phyloP scores from a whole-genome alignment of 2,329 filamentous ascomycete genomes.

The Sarocladium kiliense region DNA sequence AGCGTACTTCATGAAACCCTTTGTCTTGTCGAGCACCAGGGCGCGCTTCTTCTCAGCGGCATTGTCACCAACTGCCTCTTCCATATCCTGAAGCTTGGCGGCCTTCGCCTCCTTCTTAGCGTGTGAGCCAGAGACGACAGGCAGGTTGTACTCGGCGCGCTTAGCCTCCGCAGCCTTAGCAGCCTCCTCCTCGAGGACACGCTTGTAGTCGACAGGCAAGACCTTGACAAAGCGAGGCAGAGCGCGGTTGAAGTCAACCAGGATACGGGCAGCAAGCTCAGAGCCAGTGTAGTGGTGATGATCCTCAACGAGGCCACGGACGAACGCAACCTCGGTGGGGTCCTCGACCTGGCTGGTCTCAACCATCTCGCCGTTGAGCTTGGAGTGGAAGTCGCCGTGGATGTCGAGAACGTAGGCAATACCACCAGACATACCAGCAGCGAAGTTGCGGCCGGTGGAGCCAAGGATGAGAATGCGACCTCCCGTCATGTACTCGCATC shows the following conservation, averaged over 20 bases:
- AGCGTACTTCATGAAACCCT: constrained; percentile 95
- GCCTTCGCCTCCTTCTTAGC: constrained; percentile 62
- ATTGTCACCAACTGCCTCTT: constrained; percentile 81
- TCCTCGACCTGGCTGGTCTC: constrained; percentile 82
- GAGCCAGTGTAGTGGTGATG: constrained; percentile 98
- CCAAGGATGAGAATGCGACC: constrained; percentile 85
- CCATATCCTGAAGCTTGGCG: constrained; percentile 74
- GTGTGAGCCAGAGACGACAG: constrained; percentile 63
- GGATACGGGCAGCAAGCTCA: constrained; percentile 84
- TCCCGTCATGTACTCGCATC: constrained; percentile 98
- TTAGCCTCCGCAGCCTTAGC: constrained; percentile 81
- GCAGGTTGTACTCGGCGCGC: constrained; percentile 76
- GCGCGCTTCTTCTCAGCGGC: constrained; percentile 86
- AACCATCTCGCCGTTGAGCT: constrained; percentile 98
- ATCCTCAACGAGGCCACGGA: constrained; percentile 89
- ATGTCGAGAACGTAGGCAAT: constrained; percentile 94
- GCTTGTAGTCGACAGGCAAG: constrained; percentile 92
- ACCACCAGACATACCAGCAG: constrained; percentile 96
- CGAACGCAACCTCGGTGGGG: constrained; percentile 80
- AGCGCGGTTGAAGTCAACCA: constrained; percentile 92
- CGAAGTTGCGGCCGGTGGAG: constrained; percentile 91
- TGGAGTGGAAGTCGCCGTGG: constrained; percentile 81
- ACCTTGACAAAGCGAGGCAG: constrained; percentile 90
- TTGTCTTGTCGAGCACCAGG: constrained; percentile 93
- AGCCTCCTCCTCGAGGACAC: constrained; percentile 79